Conservation (phyloP, 1,139 yeast species). For the Geotrichum armillariae region DNA sequence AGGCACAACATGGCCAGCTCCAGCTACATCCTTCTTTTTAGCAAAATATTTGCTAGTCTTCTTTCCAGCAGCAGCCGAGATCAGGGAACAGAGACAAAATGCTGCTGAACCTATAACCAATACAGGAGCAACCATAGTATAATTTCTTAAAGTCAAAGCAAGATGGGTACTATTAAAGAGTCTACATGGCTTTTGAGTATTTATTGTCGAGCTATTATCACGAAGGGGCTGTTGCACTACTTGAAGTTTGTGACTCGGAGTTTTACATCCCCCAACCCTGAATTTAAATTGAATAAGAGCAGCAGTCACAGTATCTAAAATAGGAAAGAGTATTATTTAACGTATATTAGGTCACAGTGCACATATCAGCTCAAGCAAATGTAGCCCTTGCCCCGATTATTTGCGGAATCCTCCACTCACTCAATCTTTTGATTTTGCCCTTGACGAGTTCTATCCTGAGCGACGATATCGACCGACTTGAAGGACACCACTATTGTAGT, state of each 20-base stretch:
- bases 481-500: slow-evolving; percentile 17
- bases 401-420: slow-evolving; percentile 2
- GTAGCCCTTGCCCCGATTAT: slow-evolving; percentile 6
- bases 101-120: slow-evolving; percentile 16
- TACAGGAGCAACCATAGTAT: slow-evolving; percentile 14
- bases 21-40: slow-evolving; percentile 16
- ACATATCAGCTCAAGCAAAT: background rate
- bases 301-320: slow-evolving; percentile 4
- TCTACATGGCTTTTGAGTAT: background rate
- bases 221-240: no score
- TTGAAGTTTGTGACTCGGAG: background rate
- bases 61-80: slow-evolving; percentile 11
- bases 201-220: background rate
- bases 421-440: slow-evolving; percentile 8
- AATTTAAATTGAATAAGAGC: background rate
- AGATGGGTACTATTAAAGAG: background rate
- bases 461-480: slow-evolving; percentile 16
- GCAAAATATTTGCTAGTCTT: slow-evolving; percentile 7
- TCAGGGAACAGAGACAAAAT: slow-evolving; percentile 12
- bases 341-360: background rate
- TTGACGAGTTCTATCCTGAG: slow-evolving; percentile 17
- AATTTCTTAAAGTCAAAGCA: slow-evolving; percentile 1
- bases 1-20: slow-evolving; percentile 13
- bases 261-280: background rate
- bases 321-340: background rate